Evolutionary conservation across 345 rosid genomes (phyloP), one percentile per base, ranked within the genome.

Genomic region (Eucalyptus pumila): DNA sequence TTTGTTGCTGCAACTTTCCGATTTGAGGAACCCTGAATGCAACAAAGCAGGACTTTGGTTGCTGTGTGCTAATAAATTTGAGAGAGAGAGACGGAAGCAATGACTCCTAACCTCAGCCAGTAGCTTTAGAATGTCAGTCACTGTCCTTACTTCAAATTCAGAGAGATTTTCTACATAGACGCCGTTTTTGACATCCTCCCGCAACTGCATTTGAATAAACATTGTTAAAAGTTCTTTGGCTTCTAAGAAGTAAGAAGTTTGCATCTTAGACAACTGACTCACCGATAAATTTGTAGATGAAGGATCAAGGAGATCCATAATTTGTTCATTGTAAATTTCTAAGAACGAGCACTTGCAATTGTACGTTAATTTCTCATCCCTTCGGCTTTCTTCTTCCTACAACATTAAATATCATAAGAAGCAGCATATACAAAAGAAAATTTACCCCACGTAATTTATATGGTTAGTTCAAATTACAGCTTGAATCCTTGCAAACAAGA

Each of bases 331-430:
- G 91, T 98, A 97, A 86, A 98, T 98, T 93, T 98, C 99, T 87
- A 98, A 94, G 92, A 96, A 97, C 51, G 99, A 96, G 93, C 99
- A 98, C 92, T 98, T 98, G 96, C 99, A 97, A 88, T 94, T 92
- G 91, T 97, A 98, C 88, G 93, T 95, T 56, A 98, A 94, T 48
- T 93, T 95, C 93, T 96, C 99, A 91, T 97, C 99, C 88, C 95
- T 95, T 87, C 98, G 93, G 89, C 96, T 96, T 94, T 98, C 99
- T 90, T 98, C 99, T 92, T 98, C 99, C 99, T 98, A 93, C 89
- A 89, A 90, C 52, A 89, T 89, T 54, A 60, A 69, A 80, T n/a
- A 80, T 47, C 6, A 85, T 51, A 32, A 32, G 45, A 76, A 81
- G 45, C 26, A 48, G 62, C 42, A 88, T 50, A 37, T 15, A 34